Evolutionary conservation across 169 alveolate species (phyloP).

Genomic region (Plasmodium sp.): DNA sequence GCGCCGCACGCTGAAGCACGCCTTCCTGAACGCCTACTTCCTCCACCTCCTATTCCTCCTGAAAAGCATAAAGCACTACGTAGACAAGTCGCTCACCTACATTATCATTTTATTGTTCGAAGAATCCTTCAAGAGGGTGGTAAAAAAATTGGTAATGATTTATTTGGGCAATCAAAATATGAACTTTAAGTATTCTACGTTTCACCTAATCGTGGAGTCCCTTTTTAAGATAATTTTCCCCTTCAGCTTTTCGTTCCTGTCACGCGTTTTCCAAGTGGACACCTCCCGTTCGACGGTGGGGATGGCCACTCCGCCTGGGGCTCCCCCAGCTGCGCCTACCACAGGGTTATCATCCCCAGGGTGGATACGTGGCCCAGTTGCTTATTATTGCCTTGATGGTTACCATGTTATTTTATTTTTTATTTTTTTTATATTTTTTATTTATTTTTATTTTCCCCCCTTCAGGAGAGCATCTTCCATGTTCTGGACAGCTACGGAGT

Average conservation of each 20-base stretch:
- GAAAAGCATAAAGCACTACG: constrained; percentile 44
- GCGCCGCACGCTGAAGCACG: not conserved
- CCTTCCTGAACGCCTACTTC: constrained; percentile 60
- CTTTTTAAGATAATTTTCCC: constrained; percentile 48
- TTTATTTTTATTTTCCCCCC: not conserved
- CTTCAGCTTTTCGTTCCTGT: constrained; percentile 44
- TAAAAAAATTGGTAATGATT: constrained; percentile 19
- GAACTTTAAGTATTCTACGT: not conserved
- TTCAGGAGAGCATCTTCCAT: constrained; percentile 50
- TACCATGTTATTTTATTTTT: not conserved
- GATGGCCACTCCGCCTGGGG: not conserved
- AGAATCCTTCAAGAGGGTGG: constrained; percentile 30
- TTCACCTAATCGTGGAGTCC: constrained; percentile 28
- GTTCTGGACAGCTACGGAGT: constrained; percentile 9
- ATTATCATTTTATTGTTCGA: constrained; percentile 30
- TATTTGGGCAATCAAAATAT: constrained; percentile 35
- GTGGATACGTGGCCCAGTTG: not conserved
- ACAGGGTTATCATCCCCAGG: not conserved
- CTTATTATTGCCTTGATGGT: not conserved
- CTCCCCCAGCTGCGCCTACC: not conserved
- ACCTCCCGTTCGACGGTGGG: constrained; percentile 51
- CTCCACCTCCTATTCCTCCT: constrained; percentile 44
- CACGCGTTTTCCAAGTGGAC: constrained; percentile 29
- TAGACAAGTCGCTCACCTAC: constrained; percentile 32
- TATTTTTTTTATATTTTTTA: not conserved